Evolutionary conservation across 2,329 filamentous ascomycete species (phyloP).

Genomic region (Saccharata proteae): DNA sequence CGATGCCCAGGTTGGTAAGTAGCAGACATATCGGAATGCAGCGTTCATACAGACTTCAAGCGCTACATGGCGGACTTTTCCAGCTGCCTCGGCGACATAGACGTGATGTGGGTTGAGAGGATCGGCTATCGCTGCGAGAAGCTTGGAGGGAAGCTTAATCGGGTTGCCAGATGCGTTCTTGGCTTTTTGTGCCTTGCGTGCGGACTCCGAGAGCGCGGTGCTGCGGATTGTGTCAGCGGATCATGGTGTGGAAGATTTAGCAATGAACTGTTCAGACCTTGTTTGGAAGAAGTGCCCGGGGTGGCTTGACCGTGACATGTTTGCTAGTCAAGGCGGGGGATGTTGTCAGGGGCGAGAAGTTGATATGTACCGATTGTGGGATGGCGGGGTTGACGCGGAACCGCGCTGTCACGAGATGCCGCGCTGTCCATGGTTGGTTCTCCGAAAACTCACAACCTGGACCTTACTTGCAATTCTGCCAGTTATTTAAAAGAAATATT

Average conservation of each 20-base stretch:
- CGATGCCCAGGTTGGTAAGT: background rate
- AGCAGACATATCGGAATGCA: background rate
- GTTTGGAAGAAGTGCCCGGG: constrained; percentile 86
- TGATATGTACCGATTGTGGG: no score
- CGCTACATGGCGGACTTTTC: constrained; percentile 59
- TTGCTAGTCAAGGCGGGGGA: constrained; percentile 4
- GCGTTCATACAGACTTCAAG: constrained; percentile 55
- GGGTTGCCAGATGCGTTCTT: constrained; percentile 80
- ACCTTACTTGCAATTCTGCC: no score
- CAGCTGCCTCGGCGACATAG: constrained; percentile 80
- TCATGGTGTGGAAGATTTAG: constrained; percentile 9
- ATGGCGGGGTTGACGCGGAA: no score
- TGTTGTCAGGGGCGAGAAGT: no score
- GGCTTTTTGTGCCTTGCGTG: constrained; percentile 56
- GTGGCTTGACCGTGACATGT: constrained; percentile 58
- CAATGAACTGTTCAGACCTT: constrained; percentile 45
- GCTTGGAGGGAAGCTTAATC: constrained; percentile 70
- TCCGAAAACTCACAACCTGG: no score
- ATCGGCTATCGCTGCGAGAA: constrained; percentile 62
- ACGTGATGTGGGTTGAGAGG: constrained; percentile 50
- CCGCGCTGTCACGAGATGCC: no score
- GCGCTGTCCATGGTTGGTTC: no score
- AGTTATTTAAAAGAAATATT: no score
- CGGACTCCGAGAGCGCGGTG: constrained; percentile 37
- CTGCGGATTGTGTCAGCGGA: constrained; percentile 15